Base-by-base conservation (phyloP, 352 stramenopile species). In the Pythium inflatum region DNA sequence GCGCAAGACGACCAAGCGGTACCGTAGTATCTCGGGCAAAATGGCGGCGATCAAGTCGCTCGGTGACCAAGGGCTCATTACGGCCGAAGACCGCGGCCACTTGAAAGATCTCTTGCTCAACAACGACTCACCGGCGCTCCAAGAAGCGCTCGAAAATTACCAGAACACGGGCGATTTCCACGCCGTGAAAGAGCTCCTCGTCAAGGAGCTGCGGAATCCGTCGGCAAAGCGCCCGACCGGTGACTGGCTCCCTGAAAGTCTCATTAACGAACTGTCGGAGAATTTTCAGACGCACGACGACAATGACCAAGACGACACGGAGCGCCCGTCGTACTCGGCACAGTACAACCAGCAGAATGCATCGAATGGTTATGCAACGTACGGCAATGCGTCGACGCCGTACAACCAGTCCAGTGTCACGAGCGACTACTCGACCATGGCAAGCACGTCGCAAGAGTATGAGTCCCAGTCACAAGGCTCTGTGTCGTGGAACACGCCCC, bases 41-140 rank as follows among this genome's bases (percentile, higher is more conserved):
- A 93, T 93, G 86, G 86, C 84, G 58, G 86, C 84, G 18, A 93
- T 93, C 71, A 93, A 93, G 68, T 86, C 82, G 57, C 64, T 93
- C 3, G 77, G 82, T 4, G 83, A 92, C 62, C 90, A 90, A 31
- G 86, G 86, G 1, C 43, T 93, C 20, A 93, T 93, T 49, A 87
- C 75, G 24, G 82, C 78, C 25, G 83, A 90, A 14, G 84, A 92
- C 62, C 81, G 82, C 16, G 84, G 82, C 0, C 81, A 91, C 45
- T 30, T 93, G 48, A 93, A 93, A 59, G 86, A 92, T 73, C 57
- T 93, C 50, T 63, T 93, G 67, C 74, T 93, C 14, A 92, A 93
- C 74, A 90, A 87, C 50, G 84, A 93, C 74, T 91, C 82, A 18
- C 81, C 84, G 33, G 74, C 83, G 70, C 75, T 93, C 27, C 84